phyloP scores from a whole-genome alignment of 495 filamentous ascomycete species.

The Amorphotheca resinae region DNA sequence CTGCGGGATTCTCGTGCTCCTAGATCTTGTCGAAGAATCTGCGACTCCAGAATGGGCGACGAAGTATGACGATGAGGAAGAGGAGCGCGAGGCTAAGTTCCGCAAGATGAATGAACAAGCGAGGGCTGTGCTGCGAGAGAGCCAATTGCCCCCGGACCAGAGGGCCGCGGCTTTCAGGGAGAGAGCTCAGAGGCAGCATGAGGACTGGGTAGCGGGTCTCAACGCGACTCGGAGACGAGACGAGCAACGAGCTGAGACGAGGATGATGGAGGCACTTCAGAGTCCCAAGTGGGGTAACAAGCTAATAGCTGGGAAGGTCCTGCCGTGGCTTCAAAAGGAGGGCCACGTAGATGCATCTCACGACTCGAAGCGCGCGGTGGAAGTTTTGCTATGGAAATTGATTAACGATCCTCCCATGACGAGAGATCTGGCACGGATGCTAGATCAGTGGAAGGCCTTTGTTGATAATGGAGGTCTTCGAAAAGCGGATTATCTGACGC shows the following conservation, averaged over 20 bases:
- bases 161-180: conserved; percentile 27
- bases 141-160: conserved; percentile 31
- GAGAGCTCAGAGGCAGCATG: conserved; percentile 5
- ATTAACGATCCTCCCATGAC: conserved; percentile 36
- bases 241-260: conserved; percentile 11
- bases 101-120: conserved; percentile 23
- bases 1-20: conserved; percentile 47
- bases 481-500: conserved; percentile 32
- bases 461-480: conserved; percentile 45
- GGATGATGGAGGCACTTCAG: conserved; percentile 40
- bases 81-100: conserved; percentile 27
- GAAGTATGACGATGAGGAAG: conserved; percentile 27
- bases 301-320: conserved; percentile 35
- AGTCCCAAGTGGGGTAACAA: conserved; percentile 41
- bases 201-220: conserved; percentile 19
- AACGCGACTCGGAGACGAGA: conserved; percentile 25
- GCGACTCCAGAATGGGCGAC: conserved; percentile 46
- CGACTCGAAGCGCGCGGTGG: conserved; percentile 30
- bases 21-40: conserved; percentile 36
- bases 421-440: conserved; percentile 30
- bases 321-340: conserved; percentile 32
- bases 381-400: conserved; percentile 41
- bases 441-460: conserved; percentile 47
- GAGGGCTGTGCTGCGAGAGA: conserved; percentile 32
- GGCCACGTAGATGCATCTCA: conserved; percentile 19